These are phyloP conservation scores for Calocera viscosa DNA, from an alignment of 768 basidiomycete genomes.

Conservation along the genomic window DNA sequence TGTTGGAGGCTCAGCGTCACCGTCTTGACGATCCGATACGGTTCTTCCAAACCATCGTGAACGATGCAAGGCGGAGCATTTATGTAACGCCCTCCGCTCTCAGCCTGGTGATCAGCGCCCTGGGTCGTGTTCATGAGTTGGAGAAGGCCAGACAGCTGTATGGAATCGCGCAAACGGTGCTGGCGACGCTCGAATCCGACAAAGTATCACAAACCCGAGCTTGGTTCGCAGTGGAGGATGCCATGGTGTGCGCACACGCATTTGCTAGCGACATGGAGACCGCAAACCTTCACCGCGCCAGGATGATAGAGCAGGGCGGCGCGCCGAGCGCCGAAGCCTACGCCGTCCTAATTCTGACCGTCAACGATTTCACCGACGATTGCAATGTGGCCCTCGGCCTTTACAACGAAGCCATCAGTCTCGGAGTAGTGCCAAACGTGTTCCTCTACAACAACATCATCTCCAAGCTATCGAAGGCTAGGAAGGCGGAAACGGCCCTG, in stretches of 20 bases:
- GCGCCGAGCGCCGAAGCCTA: slow-evolving; percentile 83
- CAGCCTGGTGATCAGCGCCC: slow-evolving; percentile 49
- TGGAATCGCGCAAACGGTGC: slow-evolving; percentile 47
- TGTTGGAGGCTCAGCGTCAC: not conserved
- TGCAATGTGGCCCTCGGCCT: slow-evolving; percentile 73
- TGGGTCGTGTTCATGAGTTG: slow-evolving; percentile 51
- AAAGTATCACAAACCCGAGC: slow-evolving; percentile 36
- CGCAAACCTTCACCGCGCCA: slow-evolving; percentile 66
- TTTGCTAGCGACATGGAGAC: slow-evolving; percentile 66
- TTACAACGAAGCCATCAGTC: slow-evolving; percentile 61
- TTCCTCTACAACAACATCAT: slow-evolving; percentile 97
- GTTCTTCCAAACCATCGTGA: slow-evolving; percentile 11
- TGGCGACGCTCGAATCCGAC: slow-evolving; percentile 37
- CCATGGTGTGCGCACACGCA: slow-evolving; percentile 77
- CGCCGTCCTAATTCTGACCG: slow-evolving; percentile 71
- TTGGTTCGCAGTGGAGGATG: slow-evolving; percentile 75
- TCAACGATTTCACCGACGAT: slow-evolving; percentile 94
- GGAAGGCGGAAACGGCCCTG: slow-evolving; percentile 82
- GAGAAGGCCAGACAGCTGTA: slow-evolving; percentile 57
- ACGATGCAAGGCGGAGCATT: slow-evolving; percentile 23
- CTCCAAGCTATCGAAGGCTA: slow-evolving; percentile 84
- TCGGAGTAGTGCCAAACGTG: slow-evolving; percentile 61
- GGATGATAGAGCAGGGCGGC: slow-evolving; percentile 64
- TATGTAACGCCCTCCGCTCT: slow-evolving; percentile 44
- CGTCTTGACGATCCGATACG: not conserved